Percentiles rank a stretch among this genome's conserved stretches.
Evolutionary conservation across 148 eudicot genomes (phyloP).

Genomic region (Rhododendron ferrugineum): DNA sequence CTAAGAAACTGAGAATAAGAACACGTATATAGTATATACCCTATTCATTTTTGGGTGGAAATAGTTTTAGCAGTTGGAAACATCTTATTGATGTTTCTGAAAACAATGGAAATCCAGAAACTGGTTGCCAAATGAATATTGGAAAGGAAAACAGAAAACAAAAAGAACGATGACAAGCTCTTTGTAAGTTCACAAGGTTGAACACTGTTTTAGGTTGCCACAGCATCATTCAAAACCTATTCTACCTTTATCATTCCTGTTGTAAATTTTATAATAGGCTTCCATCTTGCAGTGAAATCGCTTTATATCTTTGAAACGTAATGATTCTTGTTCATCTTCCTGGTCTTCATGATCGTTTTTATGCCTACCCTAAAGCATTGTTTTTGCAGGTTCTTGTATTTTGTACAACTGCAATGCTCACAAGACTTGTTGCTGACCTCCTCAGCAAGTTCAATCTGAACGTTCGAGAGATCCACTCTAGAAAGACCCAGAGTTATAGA

Average conservation of each 20-base stretch:
- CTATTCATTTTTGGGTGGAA: background rate
- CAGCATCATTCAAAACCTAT: background rate
- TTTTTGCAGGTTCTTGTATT: constrained; percentile 78
- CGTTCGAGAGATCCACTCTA: constrained; percentile 92
- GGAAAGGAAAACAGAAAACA: background rate
- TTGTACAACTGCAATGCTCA: constrained; percentile 99
- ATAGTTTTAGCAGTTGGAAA: background rate
- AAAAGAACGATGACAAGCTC: background rate
- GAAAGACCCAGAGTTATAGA: constrained; percentile 85
- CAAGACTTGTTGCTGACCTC: constrained; percentile 78
- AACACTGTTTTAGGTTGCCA: background rate
- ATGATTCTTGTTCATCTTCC: background rate
- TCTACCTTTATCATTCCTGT: background rate
- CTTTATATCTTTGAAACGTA: background rate
- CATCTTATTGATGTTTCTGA: background rate
- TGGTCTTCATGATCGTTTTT: background rate
- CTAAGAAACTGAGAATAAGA: background rate
- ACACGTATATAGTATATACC: background rate
- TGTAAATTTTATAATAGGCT: background rate
- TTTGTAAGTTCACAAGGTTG: background rate
- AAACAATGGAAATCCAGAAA: background rate
- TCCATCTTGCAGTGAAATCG: background rate
- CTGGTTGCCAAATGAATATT: background rate
- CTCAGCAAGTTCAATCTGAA: constrained; percentile 83
- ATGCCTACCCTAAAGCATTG: constrained; percentile 1